phyloP scores from a whole-genome alignment of 805 yeast species.

The Spathaspora boniae region DNA sequence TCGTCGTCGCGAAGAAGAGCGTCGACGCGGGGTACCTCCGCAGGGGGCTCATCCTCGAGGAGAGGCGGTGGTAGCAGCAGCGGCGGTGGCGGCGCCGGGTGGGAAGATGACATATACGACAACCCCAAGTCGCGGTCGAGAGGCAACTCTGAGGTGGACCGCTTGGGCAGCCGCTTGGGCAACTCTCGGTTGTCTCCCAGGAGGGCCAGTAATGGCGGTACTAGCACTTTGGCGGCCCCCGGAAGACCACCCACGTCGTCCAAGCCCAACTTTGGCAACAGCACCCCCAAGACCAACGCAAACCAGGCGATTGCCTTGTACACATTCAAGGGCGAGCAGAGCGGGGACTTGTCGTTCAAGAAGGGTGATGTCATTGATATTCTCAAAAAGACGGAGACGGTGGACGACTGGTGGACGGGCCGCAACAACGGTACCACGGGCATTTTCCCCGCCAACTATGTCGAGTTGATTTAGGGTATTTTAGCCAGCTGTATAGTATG shows the following conservation, averaged over 20 bases:
- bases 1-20: slow-evolving; percentile 27
- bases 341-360: slow-evolving; percentile 88
- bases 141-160: slow-evolving; percentile 30
- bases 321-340: slow-evolving; percentile 86
- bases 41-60: slow-evolving; percentile 9
- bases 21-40: slow-evolving; percentile 17
- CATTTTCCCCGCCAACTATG: slow-evolving; percentile 96
- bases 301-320: slow-evolving; percentile 88
- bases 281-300: slow-evolving; percentile 35
- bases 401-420: slow-evolving; percentile 99
- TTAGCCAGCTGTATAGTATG: too few species aligned
- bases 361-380: slow-evolving; percentile 94
- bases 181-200: slow-evolving; percentile 22
- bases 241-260: slow-evolving; percentile 36
- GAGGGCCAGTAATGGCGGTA: neutral
- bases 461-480: slow-evolving; percentile 56
- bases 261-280: slow-evolving; percentile 42
- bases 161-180: slow-evolving; percentile 32
- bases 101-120: slow-evolving; percentile 91
- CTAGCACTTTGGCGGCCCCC: slow-evolving; percentile 19
- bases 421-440: slow-evolving; percentile 80
- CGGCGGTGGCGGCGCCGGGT: slow-evolving; percentile 38
- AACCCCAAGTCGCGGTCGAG: slow-evolving; percentile 24
- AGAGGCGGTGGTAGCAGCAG: too few species aligned
- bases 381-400: slow-evolving; percentile 78